Base-by-base conservation (phyloP, 2,329 filamentous ascomycete genomes). In the Thermothelomyces thermophilus region DNA sequence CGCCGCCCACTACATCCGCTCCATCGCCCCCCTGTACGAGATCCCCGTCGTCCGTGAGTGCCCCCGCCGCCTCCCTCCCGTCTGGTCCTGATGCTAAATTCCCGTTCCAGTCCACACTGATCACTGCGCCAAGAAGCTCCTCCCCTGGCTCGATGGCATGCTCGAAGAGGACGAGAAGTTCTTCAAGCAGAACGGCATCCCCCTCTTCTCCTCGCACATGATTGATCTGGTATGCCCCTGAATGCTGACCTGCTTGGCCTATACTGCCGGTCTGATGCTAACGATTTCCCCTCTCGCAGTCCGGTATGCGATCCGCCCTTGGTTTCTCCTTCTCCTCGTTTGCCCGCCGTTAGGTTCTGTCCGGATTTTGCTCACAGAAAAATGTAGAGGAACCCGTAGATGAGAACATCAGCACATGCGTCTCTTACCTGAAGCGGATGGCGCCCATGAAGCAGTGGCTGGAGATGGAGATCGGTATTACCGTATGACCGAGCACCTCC, bases 121-220 rank as follows among this genome's bases (percentile, higher is more conserved):
- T 71, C 93, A 97, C 79, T 95, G 91, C 74, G 91, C 93, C 68
- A 97, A 97, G 87, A 97, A 97, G 84, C 88, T 97, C 53, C 84
- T 97, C 51, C 93, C 93, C 56, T 97, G 91, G 91, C 77, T 97
- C 68, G 90, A 96, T 67, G 90, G 90, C 69, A 90, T 96, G 84
- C 73, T 97, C 62, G 90, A 93, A 57, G 91, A 84, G 62, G 93
- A 97, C 66, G 93, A 97, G 82, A 79, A 76, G 54, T 91, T 90
- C 79, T 96, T 95, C 86, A 94, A 96, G 84, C 70, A 82, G 68
- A 82, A 91, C 69, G 87, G 87, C 73, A 86, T 90, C 72, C 91
- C 93, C 59, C 85, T 97, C 56, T 97, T 94, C 83, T 90, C 84
- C 68, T 88, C 82, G 62, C 93, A 98, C 84, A 98, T 98, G 93